Evolutionary conservation across 257 asterid genomes (phyloP), one percentile per base, ranked within the genome.

Genomic region (Ilex aquifolium): DNA sequence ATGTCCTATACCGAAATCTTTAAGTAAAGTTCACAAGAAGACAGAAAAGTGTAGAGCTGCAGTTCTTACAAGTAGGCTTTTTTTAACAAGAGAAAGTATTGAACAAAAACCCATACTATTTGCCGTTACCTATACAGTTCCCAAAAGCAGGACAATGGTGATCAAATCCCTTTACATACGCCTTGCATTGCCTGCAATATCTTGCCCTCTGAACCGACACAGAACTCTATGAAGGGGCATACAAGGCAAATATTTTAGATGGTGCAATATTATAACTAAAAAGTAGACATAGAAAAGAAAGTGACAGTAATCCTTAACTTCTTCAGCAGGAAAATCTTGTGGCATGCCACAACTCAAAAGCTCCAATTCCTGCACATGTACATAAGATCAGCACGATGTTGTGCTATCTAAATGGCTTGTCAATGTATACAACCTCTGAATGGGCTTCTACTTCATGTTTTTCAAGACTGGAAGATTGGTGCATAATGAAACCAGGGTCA

Each of bases 131-230:
- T 66, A 82, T 72, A 61, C 88, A 82, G 69, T 77, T 82, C 62
- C 86, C 88, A 63, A 82, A 82, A 65, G 85, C 88, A 67, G 88
- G 85, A 66, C 88, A 82, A 64, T 82, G 88, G 73, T 82, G 88
- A 68, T 82, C 88, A 67, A 82, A 80, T 31, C 80, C 80, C 65
- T 67, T 36, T 63, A 82, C 75, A 72, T 77, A 65, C 31, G 67
- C 74, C 63, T 75, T 69, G 77, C 88, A 82, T 60, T 67, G 71
- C 75, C 65, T 72, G 77, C 88, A 82, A 60, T 77, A 82, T 80
- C 70, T 74, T 60, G 63, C 70, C 62, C 83, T 77, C 73, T 60
- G 58, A 27, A 67, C 88, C 79, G 73, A 64, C 69, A 57, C 10
- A 61, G 39, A 67, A 7, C 57, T 63, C 14, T 57, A 29, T 21